Evolutionary conservation across 495 filamentous ascomycete species (phyloP), one percentile per base, ranked within the genome.

Genomic region (Mycothermus thermophilus): DNA sequence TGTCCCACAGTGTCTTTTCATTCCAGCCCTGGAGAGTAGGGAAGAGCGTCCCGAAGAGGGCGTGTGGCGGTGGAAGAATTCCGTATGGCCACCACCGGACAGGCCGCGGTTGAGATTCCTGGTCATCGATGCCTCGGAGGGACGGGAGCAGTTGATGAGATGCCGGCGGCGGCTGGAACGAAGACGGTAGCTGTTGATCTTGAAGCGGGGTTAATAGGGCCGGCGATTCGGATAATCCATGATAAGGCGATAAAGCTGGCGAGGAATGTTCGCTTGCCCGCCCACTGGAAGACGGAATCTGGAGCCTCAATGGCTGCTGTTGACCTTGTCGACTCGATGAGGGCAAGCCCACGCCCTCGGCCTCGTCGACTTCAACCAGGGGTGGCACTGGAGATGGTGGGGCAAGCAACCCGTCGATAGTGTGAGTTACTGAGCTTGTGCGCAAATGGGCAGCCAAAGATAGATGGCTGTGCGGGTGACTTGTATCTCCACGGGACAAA

Each of bases 21-120:
- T 56, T 60, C 81, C 86, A 99, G 11, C 63, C 69, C 39, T 74
- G 74, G 26, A 99, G 59, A 0, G 90, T 95, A 8, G 92, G 92
- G 45, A 96, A 99, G 3, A 96, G 60, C 1, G 83, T 90, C 11
- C 67, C 67, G 3, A 71, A 50, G 16, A 96, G 58, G n/a, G 75
- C 55, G 26, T 77, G 63, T 2, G 81, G 82, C 8, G 79, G 58
- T 5, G 83, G 77, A 2, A 88, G 57, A n/a, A 79, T 20, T 14
- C 53, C 61, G 50, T 81, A 79, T 8, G 80, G 81, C 83, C 83
- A 93, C 76, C 79, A 83, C 11, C 50, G 60, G 25, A 71, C 54
- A 7, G 63, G 63, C 15, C 51, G 66, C 1, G 57, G 57, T 33
- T 37, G 32, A 17, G 34, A 45, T 32, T 71, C 62, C n/a, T 66